Evolutionary conservation across 768 basidiomycete genomes (phyloP).

Genomic region (Amanita rimosa): DNA sequence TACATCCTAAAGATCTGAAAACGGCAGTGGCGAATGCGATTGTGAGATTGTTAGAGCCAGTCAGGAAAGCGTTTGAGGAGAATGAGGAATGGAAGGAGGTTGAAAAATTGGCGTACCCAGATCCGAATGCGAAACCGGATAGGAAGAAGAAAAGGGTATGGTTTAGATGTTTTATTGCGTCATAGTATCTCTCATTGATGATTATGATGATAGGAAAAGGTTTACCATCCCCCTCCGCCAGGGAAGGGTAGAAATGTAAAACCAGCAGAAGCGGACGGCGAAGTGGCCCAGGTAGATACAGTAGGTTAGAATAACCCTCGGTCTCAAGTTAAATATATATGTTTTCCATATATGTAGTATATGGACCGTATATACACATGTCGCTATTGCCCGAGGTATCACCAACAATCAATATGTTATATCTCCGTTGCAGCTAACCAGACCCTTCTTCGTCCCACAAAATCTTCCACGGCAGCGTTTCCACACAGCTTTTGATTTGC

Average conservation of each 20-base stretch:
- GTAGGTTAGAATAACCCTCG: neutral
- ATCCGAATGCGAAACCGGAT: slow-evolving; percentile 49
- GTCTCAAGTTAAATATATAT: neutral
- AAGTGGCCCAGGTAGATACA: neutral
- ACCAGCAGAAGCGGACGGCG: slow-evolving; percentile 5
- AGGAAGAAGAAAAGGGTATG: slow-evolving; percentile 59
- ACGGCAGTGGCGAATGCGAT: slow-evolving; percentile 63
- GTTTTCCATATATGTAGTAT: no score
- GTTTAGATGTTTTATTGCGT: neutral
- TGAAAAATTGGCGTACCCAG: slow-evolving; percentile 77
- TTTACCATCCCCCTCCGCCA: slow-evolving; percentile 76
- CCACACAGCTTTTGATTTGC: slow-evolving; percentile 46
- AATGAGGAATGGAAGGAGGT: slow-evolving; percentile 74
- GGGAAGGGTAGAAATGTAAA: slow-evolving; percentile 59
- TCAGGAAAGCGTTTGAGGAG: slow-evolving; percentile 65
- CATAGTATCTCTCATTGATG: neutral
- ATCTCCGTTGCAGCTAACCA: neutral
- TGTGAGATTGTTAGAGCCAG: slow-evolving; percentile 64
- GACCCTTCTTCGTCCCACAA: slow-evolving; percentile 5
- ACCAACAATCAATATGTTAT: neutral
- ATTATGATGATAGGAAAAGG: slow-evolving; percentile 44
- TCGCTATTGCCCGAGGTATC: neutral
- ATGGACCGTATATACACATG: no score
- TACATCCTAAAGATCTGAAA: slow-evolving; percentile 93
- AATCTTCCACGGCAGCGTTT: slow-evolving; percentile 33